Percentiles rank a stretch among this genome's conserved stretches.
These are phyloP conservation scores for Papiliotrema laurentii DNA, from an alignment of 1,284 basidiomycete species.

Conservation along the genomic window DNA sequence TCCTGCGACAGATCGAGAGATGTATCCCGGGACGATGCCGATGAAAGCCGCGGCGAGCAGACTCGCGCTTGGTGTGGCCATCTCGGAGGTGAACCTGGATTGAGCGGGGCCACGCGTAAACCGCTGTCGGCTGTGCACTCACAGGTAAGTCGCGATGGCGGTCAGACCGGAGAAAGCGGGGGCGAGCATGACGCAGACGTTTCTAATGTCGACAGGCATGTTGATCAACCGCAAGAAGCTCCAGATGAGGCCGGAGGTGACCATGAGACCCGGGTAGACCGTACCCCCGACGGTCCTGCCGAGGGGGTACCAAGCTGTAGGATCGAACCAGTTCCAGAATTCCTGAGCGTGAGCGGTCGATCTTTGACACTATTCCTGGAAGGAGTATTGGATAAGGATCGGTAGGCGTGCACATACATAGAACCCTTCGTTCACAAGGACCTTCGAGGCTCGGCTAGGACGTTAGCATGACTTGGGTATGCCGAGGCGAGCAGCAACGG, in stretches of 20 bases:
- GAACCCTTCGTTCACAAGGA: slow-evolving; percentile 86
- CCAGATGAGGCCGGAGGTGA: slow-evolving; percentile 94
- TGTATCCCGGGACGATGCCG: slow-evolving; percentile 92
- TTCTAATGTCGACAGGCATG: slow-evolving; percentile 95
- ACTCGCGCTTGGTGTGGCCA: slow-evolving; percentile 90
- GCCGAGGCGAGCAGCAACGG: too few relatives aligned
- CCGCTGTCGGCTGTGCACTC: slow-evolving; percentile 30
- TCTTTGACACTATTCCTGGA: not conserved
- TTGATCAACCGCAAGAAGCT: slow-evolving; percentile 81
- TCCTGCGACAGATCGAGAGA: slow-evolving; percentile 96
- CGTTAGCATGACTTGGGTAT: not conserved
- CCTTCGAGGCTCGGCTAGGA: slow-evolving; percentile 76
- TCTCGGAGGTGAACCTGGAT: slow-evolving; percentile 81
- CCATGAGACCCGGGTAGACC: slow-evolving; percentile 97
- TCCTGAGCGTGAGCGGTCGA: slow-evolving; percentile 55
- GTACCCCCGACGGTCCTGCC: slow-evolving; percentile 97
- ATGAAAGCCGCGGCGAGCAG: slow-evolving; percentile 98
- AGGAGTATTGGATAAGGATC: slow-evolving; percentile 3
- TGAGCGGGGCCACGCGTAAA: not conserved
- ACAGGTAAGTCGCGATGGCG: slow-evolving; percentile 97
- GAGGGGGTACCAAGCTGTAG: slow-evolving; percentile 97
- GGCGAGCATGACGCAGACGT: slow-evolving; percentile 94
- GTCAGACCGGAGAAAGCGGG: slow-evolving; percentile 96
- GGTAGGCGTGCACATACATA: slow-evolving; percentile 59
- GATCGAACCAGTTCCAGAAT: slow-evolving; percentile 99